Evolutionary conservation across 2,329 filamentous ascomycete species (phyloP), one percentile per base, ranked within the genome.

Genomic region (Paraconiothyrium brasiliense): DNA sequence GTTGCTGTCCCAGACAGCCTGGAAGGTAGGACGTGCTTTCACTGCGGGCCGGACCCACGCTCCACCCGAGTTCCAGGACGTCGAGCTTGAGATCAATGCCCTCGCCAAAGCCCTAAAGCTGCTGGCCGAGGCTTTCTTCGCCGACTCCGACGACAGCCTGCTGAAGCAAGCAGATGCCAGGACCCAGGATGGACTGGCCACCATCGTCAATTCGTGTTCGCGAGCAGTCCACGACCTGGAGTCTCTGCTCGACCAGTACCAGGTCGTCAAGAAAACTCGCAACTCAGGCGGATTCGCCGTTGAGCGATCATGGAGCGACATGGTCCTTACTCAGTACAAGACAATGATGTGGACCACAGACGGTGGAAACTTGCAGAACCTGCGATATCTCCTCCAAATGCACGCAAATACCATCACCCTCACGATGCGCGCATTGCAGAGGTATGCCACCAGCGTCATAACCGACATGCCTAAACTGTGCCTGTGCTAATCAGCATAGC

Each of bases 321-420:
- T 79, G 3, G 79, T 83, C 0, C 49, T 83, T 8, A 66, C 75
- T 5, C 77, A 80, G 61, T 82, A 81, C 67, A 77, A 77, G 58
- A 78, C 75, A 5, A 76, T 83, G 69, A 76, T 77, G 60, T 84
- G 82, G 82, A 83, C 81, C 2, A 76, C 78, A 1, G 79, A 82
- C 32, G 80, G 80, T 13, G 81, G 81, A 0, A 71, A 73, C 54
- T 77, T 84, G 24, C 68, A 75, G 11, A 71, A 77, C 24, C 65
- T 84, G 55, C 71, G 75, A 49, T 71, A 77, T 59, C 71, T 82
- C 65, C 68, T 84, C 9, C 76, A 79, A 32, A 79, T 82, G 76
- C 81, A 83, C 60, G 76, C 76, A 22, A 76, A 71, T 61, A 79
- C 78, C 13, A 78, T 82, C 54, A 72, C 72, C 9, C 60, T 81